Evolutionary conservation across 2,329 filamentous ascomycete species (phyloP).

Genomic region (Colletotrichum ledebouriae): DNA sequence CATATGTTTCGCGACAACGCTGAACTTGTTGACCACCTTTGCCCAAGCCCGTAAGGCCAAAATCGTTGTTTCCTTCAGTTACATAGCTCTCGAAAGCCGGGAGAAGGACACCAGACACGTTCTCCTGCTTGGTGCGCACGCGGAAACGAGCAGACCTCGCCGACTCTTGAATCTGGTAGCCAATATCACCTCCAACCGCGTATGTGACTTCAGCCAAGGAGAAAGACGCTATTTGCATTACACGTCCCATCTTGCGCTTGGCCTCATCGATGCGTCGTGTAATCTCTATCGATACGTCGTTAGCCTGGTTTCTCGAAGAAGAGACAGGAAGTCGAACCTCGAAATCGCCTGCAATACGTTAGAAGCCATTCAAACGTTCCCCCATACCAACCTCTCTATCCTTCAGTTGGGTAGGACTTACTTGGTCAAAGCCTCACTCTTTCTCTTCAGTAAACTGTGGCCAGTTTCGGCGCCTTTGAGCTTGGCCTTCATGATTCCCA

Average conservation of each 20-base stretch:
- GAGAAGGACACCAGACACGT: slow-evolving; percentile 95
- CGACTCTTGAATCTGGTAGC: slow-evolving; percentile 97
- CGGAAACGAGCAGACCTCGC: slow-evolving; percentile 94
- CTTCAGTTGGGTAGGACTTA: slow-evolving; percentile 57
- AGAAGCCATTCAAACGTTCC: background rate
- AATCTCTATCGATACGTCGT: slow-evolving; percentile 74
- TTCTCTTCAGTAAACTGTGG: slow-evolving; percentile 95
- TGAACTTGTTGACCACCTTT: slow-evolving; percentile 98
- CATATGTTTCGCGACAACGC: slow-evolving; percentile 94
- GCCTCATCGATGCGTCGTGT: slow-evolving; percentile 97
- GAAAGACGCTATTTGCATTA: slow-evolving; percentile 99
- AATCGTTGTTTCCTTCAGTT: slow-evolving; percentile 92
- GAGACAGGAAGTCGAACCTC: slow-evolving; percentile 69
- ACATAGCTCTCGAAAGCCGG: slow-evolving; percentile 94
- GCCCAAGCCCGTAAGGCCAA: slow-evolving; percentile 93
- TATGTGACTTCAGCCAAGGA: slow-evolving; percentile 98
- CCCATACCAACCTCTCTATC: background rate
- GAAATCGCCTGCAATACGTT: slow-evolving; percentile 77
- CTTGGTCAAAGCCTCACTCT: slow-evolving; percentile 99
- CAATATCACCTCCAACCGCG: slow-evolving; percentile 94
- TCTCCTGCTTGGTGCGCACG: slow-evolving; percentile 95
- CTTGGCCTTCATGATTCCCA: slow-evolving; percentile 98
- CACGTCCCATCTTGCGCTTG: slow-evolving; percentile 98
- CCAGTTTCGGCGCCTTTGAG: slow-evolving; percentile 93
- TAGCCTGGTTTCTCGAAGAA: background rate